Evolutionary conservation across 495 filamentous ascomycete species (phyloP).

Genomic region (Gamarada debralockiae): DNA sequence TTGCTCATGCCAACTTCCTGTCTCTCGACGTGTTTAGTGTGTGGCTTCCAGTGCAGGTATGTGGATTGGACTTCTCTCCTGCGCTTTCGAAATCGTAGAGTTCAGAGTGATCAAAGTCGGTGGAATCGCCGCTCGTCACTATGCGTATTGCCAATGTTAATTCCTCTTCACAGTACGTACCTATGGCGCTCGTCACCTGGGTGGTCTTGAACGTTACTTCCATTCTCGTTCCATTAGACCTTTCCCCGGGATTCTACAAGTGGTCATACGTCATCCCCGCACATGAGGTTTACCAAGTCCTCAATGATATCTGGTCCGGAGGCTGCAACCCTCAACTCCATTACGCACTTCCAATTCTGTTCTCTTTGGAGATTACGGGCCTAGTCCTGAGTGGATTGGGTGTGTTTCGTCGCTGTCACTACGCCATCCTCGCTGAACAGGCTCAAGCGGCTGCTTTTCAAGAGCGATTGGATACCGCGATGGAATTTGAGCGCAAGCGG

Average conservation of each 20-base stretch:
- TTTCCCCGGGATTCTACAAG: constrained; percentile 40
- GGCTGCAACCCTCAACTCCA: constrained; percentile 41
- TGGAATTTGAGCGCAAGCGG: constrained; percentile 18
- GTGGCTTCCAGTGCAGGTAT: constrained; percentile 36
- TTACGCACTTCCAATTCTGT: constrained; percentile 39
- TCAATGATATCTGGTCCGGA: constrained; percentile 43
- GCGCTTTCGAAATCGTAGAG: too few relatives aligned
- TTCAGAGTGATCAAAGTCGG: too few relatives aligned
- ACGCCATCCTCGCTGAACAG: constrained; percentile 30
- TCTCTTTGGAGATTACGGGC: constrained; percentile 34
- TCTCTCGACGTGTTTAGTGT: constrained; percentile 41
- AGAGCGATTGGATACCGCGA: constrained; percentile 24
- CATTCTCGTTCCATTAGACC: constrained; percentile 40
- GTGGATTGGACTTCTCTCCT: too few relatives aligned
- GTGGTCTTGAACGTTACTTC: constrained; percentile 41
- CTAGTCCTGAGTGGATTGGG: constrained; percentile 29
- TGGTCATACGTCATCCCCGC: constrained; percentile 42
- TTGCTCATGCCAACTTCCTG: constrained; percentile 45
- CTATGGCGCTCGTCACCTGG: constrained; percentile 45
- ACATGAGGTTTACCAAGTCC: constrained; percentile 37
- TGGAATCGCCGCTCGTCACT: too few relatives aligned
- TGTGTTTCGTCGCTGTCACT: constrained; percentile 33
- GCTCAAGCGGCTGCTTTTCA: constrained; percentile 20
- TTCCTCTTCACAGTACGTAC: too few relatives aligned
- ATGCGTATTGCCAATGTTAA: too few relatives aligned